Percentiles rank a stretch among this genome's conserved stretches.
phyloP scores from a whole-genome alignment of 352 stramenopile species.

The Phytophthora capsici region DNA sequence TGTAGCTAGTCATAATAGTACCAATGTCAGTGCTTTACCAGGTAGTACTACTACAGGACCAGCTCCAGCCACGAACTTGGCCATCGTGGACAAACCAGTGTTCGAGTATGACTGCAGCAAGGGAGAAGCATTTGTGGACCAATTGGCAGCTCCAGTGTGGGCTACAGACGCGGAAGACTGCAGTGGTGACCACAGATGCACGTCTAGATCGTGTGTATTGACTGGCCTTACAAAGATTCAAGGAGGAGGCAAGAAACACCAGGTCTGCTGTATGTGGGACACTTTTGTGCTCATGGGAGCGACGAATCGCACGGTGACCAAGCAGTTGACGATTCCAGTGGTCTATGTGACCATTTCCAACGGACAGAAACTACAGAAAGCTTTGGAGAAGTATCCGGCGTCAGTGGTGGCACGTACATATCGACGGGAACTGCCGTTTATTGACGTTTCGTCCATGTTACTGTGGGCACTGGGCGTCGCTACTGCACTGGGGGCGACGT shows the following conservation, averaged over 20 bases:
- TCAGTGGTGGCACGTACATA: constrained; percentile 54
- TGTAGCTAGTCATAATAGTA: constrained; percentile 50
- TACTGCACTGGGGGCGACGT: constrained; percentile 66
- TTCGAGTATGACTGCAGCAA: constrained; percentile 79
- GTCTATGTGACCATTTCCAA: constrained; percentile 75
- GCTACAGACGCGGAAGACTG: constrained; percentile 52
- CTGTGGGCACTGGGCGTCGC: constrained; percentile 68
- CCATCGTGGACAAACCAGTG: constrained; percentile 32
- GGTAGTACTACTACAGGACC: background rate
- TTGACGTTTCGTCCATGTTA: constrained; percentile 67
- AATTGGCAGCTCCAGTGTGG: constrained; percentile 52
- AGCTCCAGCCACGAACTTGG: background rate
- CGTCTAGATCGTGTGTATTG: constrained; percentile 62
- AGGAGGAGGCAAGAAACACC: constrained; percentile 32
- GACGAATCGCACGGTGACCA: constrained; percentile 50
- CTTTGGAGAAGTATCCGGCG: constrained; percentile 44
- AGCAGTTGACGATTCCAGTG: constrained; percentile 58
- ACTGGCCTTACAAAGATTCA: constrained; percentile 45
- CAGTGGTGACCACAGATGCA: constrained; percentile 37
- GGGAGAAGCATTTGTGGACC: constrained; percentile 61
- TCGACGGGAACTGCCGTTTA: constrained; percentile 49
- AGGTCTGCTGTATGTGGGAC: constrained; percentile 84
- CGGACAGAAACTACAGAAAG: constrained; percentile 51
- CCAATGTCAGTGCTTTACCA: constrained; percentile 25
- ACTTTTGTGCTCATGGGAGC: constrained; percentile 80